Evolutionary conservation across 257 asterid species (phyloP).

Genomic region (Fraxinus americana): DNA sequence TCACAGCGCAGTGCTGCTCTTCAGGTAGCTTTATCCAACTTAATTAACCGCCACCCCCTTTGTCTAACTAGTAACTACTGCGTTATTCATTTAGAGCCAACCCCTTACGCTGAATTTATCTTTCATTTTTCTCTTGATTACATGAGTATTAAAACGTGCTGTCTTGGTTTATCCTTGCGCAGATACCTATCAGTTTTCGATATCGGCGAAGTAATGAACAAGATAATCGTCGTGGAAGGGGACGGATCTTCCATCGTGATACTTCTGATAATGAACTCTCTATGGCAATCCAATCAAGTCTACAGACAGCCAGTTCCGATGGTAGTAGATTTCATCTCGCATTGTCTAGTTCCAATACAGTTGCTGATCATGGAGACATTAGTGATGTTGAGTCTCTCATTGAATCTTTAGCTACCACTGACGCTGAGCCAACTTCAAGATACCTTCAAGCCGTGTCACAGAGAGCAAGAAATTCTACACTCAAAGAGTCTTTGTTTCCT

Average conservation of each 20-base stretch:
- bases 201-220: conserved; percentile 73
- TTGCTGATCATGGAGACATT: conserved; percentile 39
- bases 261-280: conserved; percentile 66
- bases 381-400: conserved; percentile 54
- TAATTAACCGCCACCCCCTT: conserved; percentile 1
- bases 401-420: conserved; percentile 54
- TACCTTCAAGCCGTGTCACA: conserved; percentile 80
- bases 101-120: not conserved
- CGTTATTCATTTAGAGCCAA: conserved; percentile 12
- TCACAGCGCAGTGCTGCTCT: conserved; percentile 94
- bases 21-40: conserved; percentile 58
- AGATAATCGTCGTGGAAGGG: conserved; percentile 79
- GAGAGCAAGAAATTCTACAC: conserved; percentile 52
- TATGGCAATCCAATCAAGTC: conserved; percentile 84
- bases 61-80: not conserved
- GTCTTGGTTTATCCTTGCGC: conserved; percentile 20
- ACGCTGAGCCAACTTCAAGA: conserved; percentile 59
- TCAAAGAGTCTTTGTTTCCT: conserved; percentile 80
- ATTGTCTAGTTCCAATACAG: conserved; percentile 38
- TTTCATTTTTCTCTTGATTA: conserved; percentile 1
- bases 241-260: conserved; percentile 68
- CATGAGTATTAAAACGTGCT: conserved; percentile 15
- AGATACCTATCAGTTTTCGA: conserved; percentile 95
- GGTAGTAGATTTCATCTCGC: conserved; percentile 29
- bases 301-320: conserved; percentile 49